These are phyloP conservation scores for Nakazawaea molendinolei DNA, from an alignment of 805 yeast species.

Conservation along the genomic window DNA sequence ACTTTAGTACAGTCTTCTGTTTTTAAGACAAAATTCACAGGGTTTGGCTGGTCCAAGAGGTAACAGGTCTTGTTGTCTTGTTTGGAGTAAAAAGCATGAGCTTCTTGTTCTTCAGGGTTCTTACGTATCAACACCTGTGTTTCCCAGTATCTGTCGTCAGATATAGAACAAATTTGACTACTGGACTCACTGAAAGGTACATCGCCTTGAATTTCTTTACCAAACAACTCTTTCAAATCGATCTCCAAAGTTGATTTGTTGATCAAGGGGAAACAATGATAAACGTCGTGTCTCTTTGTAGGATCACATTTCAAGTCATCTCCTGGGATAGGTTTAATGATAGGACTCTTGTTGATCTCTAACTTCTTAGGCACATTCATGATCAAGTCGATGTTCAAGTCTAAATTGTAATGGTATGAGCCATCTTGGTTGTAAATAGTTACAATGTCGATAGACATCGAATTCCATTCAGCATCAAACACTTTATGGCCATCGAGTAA, in stretches of 20 bases:
- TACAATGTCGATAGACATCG: conserved; percentile 78
- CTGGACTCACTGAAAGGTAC: conserved; percentile 46
- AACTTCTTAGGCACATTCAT: conserved; percentile 62
- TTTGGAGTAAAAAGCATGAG: background rate
- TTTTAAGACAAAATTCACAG: conserved; percentile 31
- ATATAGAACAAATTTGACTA: conserved; percentile 37
- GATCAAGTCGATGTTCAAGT: conserved; percentile 65
- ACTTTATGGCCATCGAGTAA: conserved; percentile 84
- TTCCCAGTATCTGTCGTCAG: conserved; percentile 40
- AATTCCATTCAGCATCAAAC: conserved; percentile 91
- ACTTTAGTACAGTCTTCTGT: conserved; percentile 41
- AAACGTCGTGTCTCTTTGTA: conserved; percentile 48
- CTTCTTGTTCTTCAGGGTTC: conserved; percentile 7
- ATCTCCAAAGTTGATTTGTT: conserved; percentile 41
- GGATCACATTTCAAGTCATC: conserved; percentile 69
- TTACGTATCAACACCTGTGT: conserved; percentile 21
- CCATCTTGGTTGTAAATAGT: conserved; percentile 40
- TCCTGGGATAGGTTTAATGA: conserved; percentile 75
- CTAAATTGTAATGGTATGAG: conserved; percentile 35
- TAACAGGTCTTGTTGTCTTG: conserved; percentile 16
- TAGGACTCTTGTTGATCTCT: conserved; percentile 57
- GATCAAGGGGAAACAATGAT: conserved; percentile 74
- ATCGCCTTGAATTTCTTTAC: conserved; percentile 57
- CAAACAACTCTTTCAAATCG: conserved; percentile 62
- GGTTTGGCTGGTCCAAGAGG: conserved; percentile 16